phyloP scores from a whole-genome alignment of 495 filamentous ascomycete genomes.

The Aspergillus bridgeri region DNA sequence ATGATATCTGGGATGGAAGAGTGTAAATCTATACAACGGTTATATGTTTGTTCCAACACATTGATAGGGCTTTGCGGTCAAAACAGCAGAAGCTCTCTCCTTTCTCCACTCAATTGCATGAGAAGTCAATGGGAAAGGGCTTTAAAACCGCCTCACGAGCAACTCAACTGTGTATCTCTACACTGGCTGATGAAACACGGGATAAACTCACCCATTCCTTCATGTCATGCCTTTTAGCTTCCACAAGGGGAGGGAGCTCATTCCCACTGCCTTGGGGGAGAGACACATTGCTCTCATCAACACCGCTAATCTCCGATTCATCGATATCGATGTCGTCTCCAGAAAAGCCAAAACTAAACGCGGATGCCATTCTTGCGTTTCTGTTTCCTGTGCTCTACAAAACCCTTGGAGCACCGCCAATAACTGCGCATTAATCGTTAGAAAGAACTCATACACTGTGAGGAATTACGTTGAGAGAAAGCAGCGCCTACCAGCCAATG shows the following conservation, averaged over 20 bases:
- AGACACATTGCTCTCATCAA: conserved; percentile 15
- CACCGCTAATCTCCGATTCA: conserved; percentile 34
- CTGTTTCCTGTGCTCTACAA: neutral
- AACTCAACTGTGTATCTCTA: conserved; percentile 15
- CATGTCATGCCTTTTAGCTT: conserved; percentile 40
- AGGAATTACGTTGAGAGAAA: neutral
- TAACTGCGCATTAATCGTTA: neutral
- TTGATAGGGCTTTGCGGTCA: neutral
- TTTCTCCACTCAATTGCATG: neutral
- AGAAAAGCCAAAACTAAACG: conserved; percentile 78
- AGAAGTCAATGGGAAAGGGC: neutral
- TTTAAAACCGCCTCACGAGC: neutral
- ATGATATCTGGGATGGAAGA: conserved; percentile 77
- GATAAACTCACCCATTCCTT: conserved; percentile 45
- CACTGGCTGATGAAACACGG: conserved; percentile 29
- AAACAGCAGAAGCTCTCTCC: neutral
- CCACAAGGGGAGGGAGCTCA: conserved; percentile 31
- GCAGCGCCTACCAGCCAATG: neutral
- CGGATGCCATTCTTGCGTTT: conserved; percentile 18
- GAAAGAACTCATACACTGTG: neutral
- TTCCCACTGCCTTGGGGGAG: conserved; percentile 8
- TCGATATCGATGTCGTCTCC: conserved; percentile 80
- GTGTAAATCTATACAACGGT: conserved; percentile 48
- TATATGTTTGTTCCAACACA: neutral
- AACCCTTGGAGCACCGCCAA: neutral